These are phyloP conservation scores for Cephaloascus fragrans DNA, from an alignment of 805 yeast genomes.

Conservation along the genomic window DNA sequence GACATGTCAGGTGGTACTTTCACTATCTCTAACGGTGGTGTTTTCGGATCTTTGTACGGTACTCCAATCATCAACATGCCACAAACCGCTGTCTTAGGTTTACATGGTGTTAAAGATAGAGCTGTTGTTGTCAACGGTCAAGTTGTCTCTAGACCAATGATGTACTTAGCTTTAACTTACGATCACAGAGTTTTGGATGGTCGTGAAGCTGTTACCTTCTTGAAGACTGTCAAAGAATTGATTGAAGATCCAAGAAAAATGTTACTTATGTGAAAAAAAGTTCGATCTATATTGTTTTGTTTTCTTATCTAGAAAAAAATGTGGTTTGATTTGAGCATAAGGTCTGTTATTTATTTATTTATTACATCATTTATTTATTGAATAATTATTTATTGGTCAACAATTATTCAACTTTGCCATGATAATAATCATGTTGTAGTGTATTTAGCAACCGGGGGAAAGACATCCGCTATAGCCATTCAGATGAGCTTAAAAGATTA, in stretches of 20 bases:
- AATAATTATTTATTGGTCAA: too few species aligned
- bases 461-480: too few species aligned
- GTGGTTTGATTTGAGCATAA: not conserved
- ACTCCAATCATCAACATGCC: slow-evolving; percentile 98
- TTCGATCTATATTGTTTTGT: too few species aligned
- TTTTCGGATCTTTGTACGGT: slow-evolving; percentile 94
- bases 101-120: slow-evolving; percentile 96
- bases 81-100: slow-evolving; percentile 95
- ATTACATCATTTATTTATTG: too few species aligned
- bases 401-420: too few species aligned
- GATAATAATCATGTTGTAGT: too few species aligned
- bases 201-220: slow-evolving; percentile 96
- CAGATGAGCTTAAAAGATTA: too few species aligned
- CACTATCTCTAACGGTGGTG: slow-evolving; percentile 99
- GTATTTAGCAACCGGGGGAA: too few species aligned
- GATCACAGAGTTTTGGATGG: slow-evolving; percentile 98
- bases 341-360: too few species aligned
- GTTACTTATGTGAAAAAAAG: slow-evolving; percentile 38
- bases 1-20: slow-evolving; percentile 99
- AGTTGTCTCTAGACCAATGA: slow-evolving; percentile 96
- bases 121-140: slow-evolving; percentile 95
- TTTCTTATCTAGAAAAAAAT: too few species aligned
- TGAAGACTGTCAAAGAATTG: slow-evolving; percentile 91
- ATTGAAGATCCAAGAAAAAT: slow-evolving; percentile 99
- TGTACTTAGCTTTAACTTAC: slow-evolving; percentile 97